Conservation (phyloP, 2,329 filamentous ascomycete species). For the Tolypocladium pustulatum region DNA sequence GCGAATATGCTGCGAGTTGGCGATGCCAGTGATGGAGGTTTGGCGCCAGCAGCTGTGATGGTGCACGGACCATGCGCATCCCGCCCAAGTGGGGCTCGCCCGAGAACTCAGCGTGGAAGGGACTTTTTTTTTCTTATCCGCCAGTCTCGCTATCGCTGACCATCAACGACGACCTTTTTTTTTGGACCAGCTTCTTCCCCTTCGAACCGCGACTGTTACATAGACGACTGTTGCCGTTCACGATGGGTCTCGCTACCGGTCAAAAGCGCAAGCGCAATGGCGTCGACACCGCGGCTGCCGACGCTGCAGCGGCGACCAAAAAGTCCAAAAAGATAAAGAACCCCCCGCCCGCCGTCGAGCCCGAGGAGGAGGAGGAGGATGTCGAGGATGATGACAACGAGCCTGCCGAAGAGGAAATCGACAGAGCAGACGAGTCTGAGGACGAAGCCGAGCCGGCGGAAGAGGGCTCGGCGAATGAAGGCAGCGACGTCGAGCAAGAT, state of each 20-base stretch:
- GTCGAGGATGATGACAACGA: conserved; percentile 14
- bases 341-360: conserved; percentile 16
- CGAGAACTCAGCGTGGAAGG: background rate
- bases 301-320: conserved; percentile 12
- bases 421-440: conserved; percentile 17
- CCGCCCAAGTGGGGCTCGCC: conserved; percentile 1
- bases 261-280: conserved; percentile 35
- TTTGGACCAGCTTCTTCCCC: background rate
- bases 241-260: conserved; percentile 23
- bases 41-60: background rate
- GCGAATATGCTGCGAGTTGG: background rate
- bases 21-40: background rate
- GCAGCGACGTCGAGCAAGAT: conserved; percentile 10
- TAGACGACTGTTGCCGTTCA: conserved; percentile 3
- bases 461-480: conserved; percentile 10
- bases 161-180: conserved; percentile 3
- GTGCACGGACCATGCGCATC: conserved; percentile 1
- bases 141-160: background rate
- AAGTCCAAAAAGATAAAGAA: conserved; percentile 34
- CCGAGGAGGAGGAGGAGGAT: conserved; percentile 16
- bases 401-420: conserved; percentile 14
- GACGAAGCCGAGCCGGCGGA: conserved; percentile 10
- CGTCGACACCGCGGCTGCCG: conserved; percentile 17
- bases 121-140: conserved; percentile 11
- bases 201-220: background rate